These are phyloP conservation scores for Carallia brachiata DNA, from an alignment of 345 rosid species.

Conservation along the genomic window DNA sequence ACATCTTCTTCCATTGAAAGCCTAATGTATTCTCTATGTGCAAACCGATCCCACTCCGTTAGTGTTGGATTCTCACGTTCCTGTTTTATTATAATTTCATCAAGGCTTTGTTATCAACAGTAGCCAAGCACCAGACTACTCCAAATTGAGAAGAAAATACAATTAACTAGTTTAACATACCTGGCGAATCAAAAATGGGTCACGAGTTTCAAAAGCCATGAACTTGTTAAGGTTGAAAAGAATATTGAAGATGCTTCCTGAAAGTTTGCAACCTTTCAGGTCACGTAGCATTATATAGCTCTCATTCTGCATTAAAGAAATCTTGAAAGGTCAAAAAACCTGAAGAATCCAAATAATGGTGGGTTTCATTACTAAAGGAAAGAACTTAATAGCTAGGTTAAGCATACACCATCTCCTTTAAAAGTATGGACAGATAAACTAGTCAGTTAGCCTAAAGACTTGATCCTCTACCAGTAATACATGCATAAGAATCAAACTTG, in stretches of 20 bases:
- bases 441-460: not conserved
- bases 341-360: not conserved
- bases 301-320: constrained; percentile 56
- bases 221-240: constrained; percentile 95
- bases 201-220: constrained; percentile 97
- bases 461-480: not conserved
- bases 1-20: constrained; percentile 99
- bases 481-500: not conserved
- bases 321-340: constrained; percentile 4
- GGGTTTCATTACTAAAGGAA: not conserved
- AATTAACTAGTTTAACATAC: constrained; percentile 32
- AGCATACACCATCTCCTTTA: not conserved
- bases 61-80: constrained; percentile 93
- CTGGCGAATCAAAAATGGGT: constrained; percentile 97
- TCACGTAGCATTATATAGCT: constrained; percentile 63
- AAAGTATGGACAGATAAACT: not conserved
- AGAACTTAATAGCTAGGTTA: not conserved
- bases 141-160: not conserved
- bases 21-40: constrained; percentile 93
- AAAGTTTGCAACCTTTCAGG: constrained; percentile 79
- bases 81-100: constrained; percentile 40
- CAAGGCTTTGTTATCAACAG: constrained; percentile 7
- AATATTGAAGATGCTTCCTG: constrained; percentile 83
- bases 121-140: not conserved
- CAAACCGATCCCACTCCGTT: constrained; percentile 98